These are phyloP conservation scores for Excoecaria agallocha DNA, from an alignment of 345 rosid species.

Conservation along the genomic window DNA sequence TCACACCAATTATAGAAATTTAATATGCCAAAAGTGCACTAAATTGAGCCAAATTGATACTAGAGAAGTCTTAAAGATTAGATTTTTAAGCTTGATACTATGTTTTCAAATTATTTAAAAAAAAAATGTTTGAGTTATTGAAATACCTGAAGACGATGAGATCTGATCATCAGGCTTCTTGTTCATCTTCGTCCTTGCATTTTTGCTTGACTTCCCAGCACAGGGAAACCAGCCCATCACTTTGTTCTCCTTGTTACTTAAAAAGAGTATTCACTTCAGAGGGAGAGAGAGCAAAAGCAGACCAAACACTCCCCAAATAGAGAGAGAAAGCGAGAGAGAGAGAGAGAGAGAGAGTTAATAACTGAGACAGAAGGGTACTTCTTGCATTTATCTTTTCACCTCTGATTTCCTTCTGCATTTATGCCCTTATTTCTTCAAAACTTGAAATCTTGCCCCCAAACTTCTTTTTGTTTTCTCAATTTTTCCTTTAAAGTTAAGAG, in stretches of 20 bases:
- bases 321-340: too few relatives aligned
- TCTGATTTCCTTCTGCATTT: constrained; percentile 13
- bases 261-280: not conserved
- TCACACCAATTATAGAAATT: not conserved
- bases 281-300: constrained; percentile 1
- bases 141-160: constrained; percentile 53
- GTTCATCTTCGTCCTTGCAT: constrained; percentile 29
- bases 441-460: not conserved
- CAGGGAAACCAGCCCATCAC: constrained; percentile 25
- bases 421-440: constrained; percentile 12
- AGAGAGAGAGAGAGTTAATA: not conserved
- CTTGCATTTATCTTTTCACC: not conserved
- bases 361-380: constrained; percentile 11
- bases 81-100: not conserved
- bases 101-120: not conserved
- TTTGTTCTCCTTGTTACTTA: constrained; percentile 6
- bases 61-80: not conserved
- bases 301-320: constrained; percentile 13
- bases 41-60: not conserved
- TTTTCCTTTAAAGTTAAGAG: too few relatives aligned
- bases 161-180: constrained; percentile 40
- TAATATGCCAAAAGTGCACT: not conserved
- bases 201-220: constrained; percentile 38
- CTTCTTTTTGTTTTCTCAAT: not conserved
- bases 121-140: too few relatives aligned